Percentiles rank a stretch among this genome's conserved stretches.
Evolutionary conservation across 495 filamentous ascomycete species (phyloP).

Genomic region (Thozetella sp.): DNA sequence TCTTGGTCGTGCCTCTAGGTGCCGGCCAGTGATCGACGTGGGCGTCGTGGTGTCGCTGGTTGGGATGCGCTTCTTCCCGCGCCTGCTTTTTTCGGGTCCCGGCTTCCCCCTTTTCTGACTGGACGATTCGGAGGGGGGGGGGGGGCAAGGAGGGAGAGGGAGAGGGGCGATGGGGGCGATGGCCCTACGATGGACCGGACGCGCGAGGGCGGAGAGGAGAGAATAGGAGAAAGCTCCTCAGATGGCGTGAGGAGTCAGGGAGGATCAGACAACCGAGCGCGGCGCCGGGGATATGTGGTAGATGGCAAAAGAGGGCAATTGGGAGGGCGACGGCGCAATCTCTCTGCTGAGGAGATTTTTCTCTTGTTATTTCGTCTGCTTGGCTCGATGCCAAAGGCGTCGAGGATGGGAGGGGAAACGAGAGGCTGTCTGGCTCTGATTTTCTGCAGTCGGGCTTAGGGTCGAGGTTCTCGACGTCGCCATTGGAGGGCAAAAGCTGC

Average conservation of each 20-base stretch:
- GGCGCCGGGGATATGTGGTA: too few species aligned
- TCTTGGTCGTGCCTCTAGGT: background rate
- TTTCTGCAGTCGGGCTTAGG: constrained; percentile 3
- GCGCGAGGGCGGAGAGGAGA: too few species aligned
- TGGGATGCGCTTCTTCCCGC: background rate
- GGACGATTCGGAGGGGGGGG: background rate
- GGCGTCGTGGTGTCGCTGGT: constrained; percentile 16
- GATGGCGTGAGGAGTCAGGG: background rate
- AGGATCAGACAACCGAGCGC: too few species aligned
- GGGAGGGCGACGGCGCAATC: constrained; percentile 24
- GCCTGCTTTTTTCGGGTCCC: background rate
- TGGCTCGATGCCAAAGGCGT: constrained; percentile 15
- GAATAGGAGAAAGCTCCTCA: background rate
- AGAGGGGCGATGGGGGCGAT: background rate
- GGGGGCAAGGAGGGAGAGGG: background rate
- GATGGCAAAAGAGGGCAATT: constrained; percentile 10
- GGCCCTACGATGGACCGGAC: too few species aligned
- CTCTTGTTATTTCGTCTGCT: constrained; percentile 8
- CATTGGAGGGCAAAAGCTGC: constrained; percentile 27
- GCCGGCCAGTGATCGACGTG: constrained; percentile 18
- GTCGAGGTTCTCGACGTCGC: constrained; percentile 10
- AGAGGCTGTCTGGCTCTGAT: constrained; percentile 4
- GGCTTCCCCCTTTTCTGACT: background rate
- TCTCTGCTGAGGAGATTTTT: constrained; percentile 14
- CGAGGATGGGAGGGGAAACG: constrained; percentile 4